Conservation (phyloP, 192 early-diverging fungal genomes). For the Neocallimastix lanati region DNA sequence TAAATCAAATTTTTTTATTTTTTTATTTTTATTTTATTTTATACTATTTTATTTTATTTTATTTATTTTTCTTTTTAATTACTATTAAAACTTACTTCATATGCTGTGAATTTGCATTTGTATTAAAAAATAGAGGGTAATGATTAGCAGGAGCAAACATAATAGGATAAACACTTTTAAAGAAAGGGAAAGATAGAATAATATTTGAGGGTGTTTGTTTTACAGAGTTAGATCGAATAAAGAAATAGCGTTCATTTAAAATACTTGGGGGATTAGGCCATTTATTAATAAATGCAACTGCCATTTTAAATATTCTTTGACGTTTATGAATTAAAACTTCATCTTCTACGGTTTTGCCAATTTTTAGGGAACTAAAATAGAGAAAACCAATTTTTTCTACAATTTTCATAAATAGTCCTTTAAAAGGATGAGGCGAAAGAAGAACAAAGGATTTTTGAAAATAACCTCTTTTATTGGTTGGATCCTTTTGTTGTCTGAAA, state of each 20-base stretch:
- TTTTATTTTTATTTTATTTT: no score
- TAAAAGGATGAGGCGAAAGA: conserved; percentile 72
- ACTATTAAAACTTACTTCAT: background rate
- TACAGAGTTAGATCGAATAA: conserved; percentile 26
- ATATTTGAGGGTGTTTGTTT: background rate
- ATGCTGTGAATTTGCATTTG: background rate
- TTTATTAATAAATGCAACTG: conserved; percentile 21
- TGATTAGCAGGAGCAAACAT: background rate
- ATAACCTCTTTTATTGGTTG: conserved; percentile 65
- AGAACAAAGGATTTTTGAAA: conserved; percentile 83
- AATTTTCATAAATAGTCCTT: conserved; percentile 64
- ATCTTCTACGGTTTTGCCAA: background rate
- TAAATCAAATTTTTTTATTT: no score
- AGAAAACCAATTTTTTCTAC: conserved; percentile 59
- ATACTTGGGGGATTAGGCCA: conserved; percentile 49
- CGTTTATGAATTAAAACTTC: background rate
- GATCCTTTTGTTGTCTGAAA: conserved; percentile 80
- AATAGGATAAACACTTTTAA: background rate
- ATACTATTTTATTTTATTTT: no score
- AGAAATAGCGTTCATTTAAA: conserved; percentile 53
- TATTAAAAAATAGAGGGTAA: background rate
- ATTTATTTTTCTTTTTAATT: no score
- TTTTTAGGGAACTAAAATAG: conserved; percentile 44
- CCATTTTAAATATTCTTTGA: background rate
- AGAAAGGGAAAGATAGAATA: background rate